Percentiles rank a stretch among this genome's conserved stretches.
Conservation (phyloP, 345 rosid species). For the Populus simonii region DNA sequence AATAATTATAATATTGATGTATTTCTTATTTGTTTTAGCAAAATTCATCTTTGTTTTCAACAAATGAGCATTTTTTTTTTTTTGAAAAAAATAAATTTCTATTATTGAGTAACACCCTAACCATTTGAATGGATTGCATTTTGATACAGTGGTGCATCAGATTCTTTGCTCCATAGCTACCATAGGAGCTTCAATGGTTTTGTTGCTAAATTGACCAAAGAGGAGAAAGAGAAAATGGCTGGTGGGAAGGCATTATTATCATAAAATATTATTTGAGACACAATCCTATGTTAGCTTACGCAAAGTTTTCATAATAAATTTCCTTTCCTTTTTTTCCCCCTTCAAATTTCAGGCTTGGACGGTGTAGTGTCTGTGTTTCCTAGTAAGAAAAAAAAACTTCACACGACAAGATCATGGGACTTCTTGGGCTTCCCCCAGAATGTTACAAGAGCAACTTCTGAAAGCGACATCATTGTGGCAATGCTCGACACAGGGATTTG, state of each 20-base stretch:
- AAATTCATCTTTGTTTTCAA: not conserved
- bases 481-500: constrained; percentile 55
- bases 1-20: not conserved
- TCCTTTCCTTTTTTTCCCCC: not conserved
- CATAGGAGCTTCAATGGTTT: constrained; percentile 54
- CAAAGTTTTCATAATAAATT: not conserved
- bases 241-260: not conserved
- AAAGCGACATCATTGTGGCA: constrained; percentile 41
- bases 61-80: too few relatives aligned
- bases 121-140: not conserved
- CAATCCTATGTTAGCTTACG: not conserved
- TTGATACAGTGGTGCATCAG: constrained; percentile 32
- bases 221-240: constrained; percentile 28
- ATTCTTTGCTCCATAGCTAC: constrained; percentile 42
- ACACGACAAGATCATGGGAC: constrained; percentile 56
- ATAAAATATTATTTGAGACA: not conserved
- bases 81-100: too few relatives aligned
- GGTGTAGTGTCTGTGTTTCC: constrained; percentile 57
- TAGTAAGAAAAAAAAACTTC: constrained; percentile 39
- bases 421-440: constrained; percentile 47
- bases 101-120: not conserved
- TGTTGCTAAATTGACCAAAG: constrained; percentile 42
- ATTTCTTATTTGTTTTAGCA: not conserved
- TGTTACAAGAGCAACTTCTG: constrained; percentile 26
- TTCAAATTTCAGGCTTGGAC: constrained; percentile 32